These are phyloP conservation scores for Colletotrichum echinochloae DNA, from an alignment of 2,329 filamentous ascomycete genomes.

Conservation along the genomic window DNA sequence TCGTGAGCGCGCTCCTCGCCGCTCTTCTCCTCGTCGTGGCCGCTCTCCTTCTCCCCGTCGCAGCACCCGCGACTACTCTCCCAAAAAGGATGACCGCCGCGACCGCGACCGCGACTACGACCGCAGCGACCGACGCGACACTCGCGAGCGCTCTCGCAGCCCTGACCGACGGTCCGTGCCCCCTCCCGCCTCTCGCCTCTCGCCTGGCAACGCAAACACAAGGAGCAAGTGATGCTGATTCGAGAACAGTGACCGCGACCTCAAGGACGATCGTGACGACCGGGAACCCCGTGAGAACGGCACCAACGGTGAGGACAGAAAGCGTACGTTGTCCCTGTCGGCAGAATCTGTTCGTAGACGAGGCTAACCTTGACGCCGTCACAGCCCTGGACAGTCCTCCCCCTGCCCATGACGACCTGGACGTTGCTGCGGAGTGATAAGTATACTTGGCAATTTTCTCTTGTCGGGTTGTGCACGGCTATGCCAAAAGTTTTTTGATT, in stretches of 20 bases:
- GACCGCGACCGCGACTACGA: slow-evolving; percentile 85
- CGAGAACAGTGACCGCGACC: slow-evolving; percentile 62
- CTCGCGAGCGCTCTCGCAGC: slow-evolving; percentile 81
- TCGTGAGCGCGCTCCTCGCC: slow-evolving; percentile 72
- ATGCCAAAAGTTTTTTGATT: slow-evolving; percentile 35
- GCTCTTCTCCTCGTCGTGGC: slow-evolving; percentile 71
- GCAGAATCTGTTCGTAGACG: no score
- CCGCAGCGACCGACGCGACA: slow-evolving; percentile 78
- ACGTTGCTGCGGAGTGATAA: slow-evolving; percentile 86
- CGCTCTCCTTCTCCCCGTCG: slow-evolving; percentile 85
- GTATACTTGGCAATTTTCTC: slow-evolving; percentile 39
- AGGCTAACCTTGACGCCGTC: slow-evolving; percentile 41
- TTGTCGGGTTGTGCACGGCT: slow-evolving; percentile 37
- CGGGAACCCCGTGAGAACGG: slow-evolving; percentile 81
- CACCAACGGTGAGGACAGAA: slow-evolving; percentile 88
- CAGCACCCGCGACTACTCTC: slow-evolving; percentile 83
- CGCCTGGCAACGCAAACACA: background rate
- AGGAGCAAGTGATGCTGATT: slow-evolving; percentile 47
- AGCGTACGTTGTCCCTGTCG: slow-evolving; percentile 70
- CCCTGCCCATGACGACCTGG: slow-evolving; percentile 91
- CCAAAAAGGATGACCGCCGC: slow-evolving; percentile 87
- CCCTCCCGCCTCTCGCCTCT: background rate
- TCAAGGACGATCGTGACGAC: slow-evolving; percentile 76
- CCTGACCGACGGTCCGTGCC: slow-evolving; percentile 69
- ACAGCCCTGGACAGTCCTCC: slow-evolving; percentile 79